phyloP scores from a whole-genome alignment of 208 protist genomes.

The Borovskyia barvae region DNA sequence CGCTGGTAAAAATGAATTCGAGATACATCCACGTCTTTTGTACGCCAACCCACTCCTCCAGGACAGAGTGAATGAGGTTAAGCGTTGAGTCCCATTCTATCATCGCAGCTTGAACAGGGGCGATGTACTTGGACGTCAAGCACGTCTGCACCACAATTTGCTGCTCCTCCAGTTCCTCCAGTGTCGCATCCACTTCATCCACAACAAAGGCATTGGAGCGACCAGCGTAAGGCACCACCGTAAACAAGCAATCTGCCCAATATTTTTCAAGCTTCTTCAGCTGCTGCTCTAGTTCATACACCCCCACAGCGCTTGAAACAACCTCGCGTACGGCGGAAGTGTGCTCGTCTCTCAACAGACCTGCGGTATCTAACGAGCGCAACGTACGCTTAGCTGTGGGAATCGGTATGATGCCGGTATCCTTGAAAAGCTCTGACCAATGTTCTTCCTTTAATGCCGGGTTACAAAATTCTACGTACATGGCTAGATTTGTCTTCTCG shows the following conservation, averaged over 20 bases:
- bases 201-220: conserved; percentile 83
- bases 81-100: conserved; percentile 87
- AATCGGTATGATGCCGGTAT: conserved; percentile 35
- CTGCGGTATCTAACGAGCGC: conserved; percentile 27
- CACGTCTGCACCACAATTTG: conserved; percentile 87
- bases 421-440: conserved; percentile 78
- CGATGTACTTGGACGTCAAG: conserved; percentile 78
- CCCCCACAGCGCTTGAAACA: conserved; percentile 83
- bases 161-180: conserved; percentile 88
- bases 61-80: conserved; percentile 66
- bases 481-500: conserved; percentile 69
- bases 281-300: conserved; percentile 84
- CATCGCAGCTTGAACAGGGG: conserved; percentile 54
- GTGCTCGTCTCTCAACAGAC: conserved; percentile 46
- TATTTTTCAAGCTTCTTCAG: conserved; percentile 80
- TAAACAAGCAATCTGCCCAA: conserved; percentile 69
- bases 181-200: conserved; percentile 77
- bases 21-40: conserved; percentile 97
- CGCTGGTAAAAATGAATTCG: conserved; percentile 96
- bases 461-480: conserved; percentile 84
- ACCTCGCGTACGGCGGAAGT: conserved; percentile 65
- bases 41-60: conserved; percentile 92
- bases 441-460: conserved; percentile 84
- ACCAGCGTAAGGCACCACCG: conserved; percentile 66
- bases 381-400: conserved; percentile 51